Conservation (phyloP, 768 basidiomycete species). For the Chalciporus piperatus region DNA sequence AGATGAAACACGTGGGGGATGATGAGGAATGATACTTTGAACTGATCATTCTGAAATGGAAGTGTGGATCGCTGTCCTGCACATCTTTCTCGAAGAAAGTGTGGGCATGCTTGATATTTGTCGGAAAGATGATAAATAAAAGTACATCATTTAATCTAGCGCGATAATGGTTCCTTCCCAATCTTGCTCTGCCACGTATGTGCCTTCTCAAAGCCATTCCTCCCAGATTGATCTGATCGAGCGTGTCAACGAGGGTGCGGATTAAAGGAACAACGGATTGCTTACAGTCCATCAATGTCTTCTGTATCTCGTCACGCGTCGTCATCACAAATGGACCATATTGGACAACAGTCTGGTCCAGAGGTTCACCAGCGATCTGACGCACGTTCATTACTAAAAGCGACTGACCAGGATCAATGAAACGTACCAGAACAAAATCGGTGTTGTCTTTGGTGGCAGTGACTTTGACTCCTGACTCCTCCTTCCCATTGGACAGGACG, state of each 20-base stretch:
- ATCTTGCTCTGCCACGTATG: slow-evolving; percentile 86
- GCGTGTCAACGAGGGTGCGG: slow-evolving; percentile 5
- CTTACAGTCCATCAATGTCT: slow-evolving; percentile 80
- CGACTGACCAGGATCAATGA: background rate
- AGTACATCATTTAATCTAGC: background rate
- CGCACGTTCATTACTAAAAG: slow-evolving; percentile 4
- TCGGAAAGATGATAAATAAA: background rate
- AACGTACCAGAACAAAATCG: slow-evolving; percentile 67
- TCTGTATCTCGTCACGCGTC: slow-evolving; percentile 70
- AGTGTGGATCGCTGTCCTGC: background rate
- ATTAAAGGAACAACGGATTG: slow-evolving; percentile 1
- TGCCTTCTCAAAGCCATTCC: slow-evolving; percentile 90
- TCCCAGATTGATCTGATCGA: slow-evolving; percentile 59
- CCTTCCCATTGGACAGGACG: slow-evolving; percentile 62
- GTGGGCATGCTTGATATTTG: background rate
- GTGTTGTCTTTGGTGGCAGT: slow-evolving; percentile 59
- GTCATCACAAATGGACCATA: slow-evolving; percentile 91
- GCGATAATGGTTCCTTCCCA: slow-evolving; percentile 33
- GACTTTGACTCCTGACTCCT: slow-evolving; percentile 68
- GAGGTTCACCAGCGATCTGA: slow-evolving; percentile 81
- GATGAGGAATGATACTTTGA: slow-evolving; percentile 21
- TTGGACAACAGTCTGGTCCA: slow-evolving; percentile 86
- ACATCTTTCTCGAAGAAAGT: background rate
- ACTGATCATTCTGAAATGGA: background rate
- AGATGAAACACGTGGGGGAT: slow-evolving; percentile 53